phyloP scores from a whole-genome alignment of 169 alveolate genomes.

The Cryptosporidium bovis region DNA sequence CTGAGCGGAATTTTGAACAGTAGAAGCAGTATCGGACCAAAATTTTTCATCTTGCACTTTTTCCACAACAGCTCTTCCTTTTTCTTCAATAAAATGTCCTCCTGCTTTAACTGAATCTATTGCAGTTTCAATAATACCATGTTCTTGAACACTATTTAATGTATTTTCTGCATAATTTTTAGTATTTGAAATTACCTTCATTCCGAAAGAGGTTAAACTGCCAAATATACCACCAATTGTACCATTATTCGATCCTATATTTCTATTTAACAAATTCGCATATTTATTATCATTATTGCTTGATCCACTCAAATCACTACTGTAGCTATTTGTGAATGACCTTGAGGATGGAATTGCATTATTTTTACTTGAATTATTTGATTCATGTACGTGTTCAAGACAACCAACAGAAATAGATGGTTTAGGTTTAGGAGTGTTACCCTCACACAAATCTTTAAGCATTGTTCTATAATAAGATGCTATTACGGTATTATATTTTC shows the following conservation, averaged over 20 bases:
- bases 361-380: neutral
- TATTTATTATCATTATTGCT: conserved; percentile 1
- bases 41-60: conserved; percentile 70
- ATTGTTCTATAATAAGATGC: conserved; percentile 79
- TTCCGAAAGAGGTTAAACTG: conserved; percentile 31
- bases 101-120: conserved; percentile 70
- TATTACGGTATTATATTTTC: conserved; percentile 75
- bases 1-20: conserved; percentile 66
- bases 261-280: conserved; percentile 43
- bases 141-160: conserved; percentile 42
- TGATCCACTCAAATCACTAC: neutral
- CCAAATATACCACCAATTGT: conserved; percentile 40
- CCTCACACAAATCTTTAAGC: conserved; percentile 74
- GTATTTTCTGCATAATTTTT: conserved; percentile 67
- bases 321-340: neutral
- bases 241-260: conserved; percentile 19
- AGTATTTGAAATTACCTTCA: conserved; percentile 71
- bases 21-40: conserved; percentile 55
- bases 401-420: conserved; percentile 51
- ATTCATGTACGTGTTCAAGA: conserved; percentile 34
- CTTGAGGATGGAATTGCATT: neutral
- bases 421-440: conserved; percentile 46
- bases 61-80: conserved; percentile 70
- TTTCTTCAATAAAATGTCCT: conserved; percentile 47
- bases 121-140: conserved; percentile 59